phyloP scores from a whole-genome alignment of 495 filamentous ascomycete genomes.

The Trichoderma asperelloides region DNA sequence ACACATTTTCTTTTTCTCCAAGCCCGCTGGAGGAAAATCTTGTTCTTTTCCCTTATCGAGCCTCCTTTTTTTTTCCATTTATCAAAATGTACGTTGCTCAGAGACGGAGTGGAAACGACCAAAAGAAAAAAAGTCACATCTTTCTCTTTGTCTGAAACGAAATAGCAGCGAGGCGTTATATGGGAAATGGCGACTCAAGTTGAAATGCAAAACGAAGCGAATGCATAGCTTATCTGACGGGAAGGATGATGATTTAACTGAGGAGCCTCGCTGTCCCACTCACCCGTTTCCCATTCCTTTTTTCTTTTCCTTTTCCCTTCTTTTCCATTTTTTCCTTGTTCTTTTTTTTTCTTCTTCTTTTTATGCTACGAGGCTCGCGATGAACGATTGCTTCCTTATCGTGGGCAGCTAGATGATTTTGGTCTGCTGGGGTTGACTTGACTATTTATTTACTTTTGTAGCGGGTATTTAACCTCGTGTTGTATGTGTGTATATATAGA shows the following conservation, averaged over 20 bases:
- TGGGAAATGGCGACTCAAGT: neutral
- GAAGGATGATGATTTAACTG: neutral
- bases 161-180: slow-evolving; percentile 4
- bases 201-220: neutral
- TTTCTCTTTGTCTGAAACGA: neutral
- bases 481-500: slow-evolving; percentile 1
- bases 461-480: neutral
- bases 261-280: neutral
- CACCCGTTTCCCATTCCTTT: too few species aligned
- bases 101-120: neutral
- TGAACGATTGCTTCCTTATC: neutral
- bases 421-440: neutral
- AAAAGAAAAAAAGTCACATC: neutral
- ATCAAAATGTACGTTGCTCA: neutral
- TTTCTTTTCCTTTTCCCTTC: too few species aligned
- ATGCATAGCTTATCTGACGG: neutral
- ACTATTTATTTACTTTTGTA: neutral
- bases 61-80: neutral
- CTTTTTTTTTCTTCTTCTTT: too few species aligned
- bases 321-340: too few species aligned
- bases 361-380: neutral
- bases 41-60: neutral
- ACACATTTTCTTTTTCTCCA: neutral
- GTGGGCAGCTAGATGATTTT: neutral
- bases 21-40: neutral